Conservation (phyloP, 2,329 filamentous ascomycete species). For the Ampelomyces quisqualis region DNA sequence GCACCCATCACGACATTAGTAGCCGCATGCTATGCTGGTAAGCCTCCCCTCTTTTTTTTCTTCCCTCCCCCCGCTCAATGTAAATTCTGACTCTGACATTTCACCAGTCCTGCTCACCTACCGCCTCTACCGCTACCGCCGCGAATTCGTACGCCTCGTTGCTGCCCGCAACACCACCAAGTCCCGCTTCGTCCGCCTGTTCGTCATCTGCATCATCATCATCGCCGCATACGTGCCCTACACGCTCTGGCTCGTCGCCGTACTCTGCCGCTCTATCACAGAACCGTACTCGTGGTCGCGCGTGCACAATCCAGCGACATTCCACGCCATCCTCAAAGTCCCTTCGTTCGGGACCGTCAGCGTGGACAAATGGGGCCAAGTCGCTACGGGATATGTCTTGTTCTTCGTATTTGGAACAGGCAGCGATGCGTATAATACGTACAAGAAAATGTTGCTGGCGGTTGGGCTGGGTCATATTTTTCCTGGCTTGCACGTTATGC, state of each 20-base stretch:
- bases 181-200: constrained; percentile 63
- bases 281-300: constrained; percentile 54
- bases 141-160: constrained; percentile 59
- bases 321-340: constrained; percentile 53
- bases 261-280: constrained; percentile 24
- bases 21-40: constrained; percentile 60
- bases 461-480: constrained; percentile 35
- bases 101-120: constrained; percentile 57
- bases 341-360: constrained; percentile 49
- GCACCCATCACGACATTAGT: constrained; percentile 56
- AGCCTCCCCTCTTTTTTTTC: no score
- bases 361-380: constrained; percentile 60
- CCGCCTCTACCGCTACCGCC: constrained; percentile 62
- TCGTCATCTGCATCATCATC: constrained; percentile 56
- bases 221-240: constrained; percentile 56
- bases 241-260: constrained; percentile 50
- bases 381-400: constrained; percentile 55
- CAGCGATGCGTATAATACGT: constrained; percentile 53
- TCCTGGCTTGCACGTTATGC: constrained; percentile 27
- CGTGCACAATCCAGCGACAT: constrained; percentile 53
- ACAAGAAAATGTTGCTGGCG: constrained; percentile 27
- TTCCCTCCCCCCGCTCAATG: no score
- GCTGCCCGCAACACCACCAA: constrained; percentile 56
- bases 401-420: constrained; percentile 68
- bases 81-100: no score